Base-by-base conservation (phyloP, 495 filamentous ascomycete genomes). In the Penicillium daleae region DNA sequence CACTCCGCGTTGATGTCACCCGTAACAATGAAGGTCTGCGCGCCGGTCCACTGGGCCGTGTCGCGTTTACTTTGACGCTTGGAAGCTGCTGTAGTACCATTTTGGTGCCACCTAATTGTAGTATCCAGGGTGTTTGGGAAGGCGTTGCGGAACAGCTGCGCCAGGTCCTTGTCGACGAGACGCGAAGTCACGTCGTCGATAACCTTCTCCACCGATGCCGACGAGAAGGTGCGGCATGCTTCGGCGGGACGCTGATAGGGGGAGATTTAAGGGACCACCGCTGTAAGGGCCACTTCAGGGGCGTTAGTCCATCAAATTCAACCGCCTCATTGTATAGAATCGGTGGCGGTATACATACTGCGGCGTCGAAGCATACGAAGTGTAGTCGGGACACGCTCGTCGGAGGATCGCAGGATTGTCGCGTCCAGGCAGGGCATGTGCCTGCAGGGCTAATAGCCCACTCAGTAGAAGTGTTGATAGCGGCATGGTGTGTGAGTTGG, bases 1-100 rank as follows among this genome's bases (percentile, higher is more conserved):
- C 95, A 99, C 77, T 98, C 95, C 6, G 95, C 95, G 68, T 97
- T 90, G 72, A 99, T 99, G 69, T 99, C 95, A n/a, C 94, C 94
- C 0, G 95, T 99, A 50, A 99, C 96, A 63, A 99, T 90, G 74
- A 99, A 99, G 37, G 88, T 92, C 73, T 98, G 94, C 1, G 89
- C 76, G 0, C 92, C 93, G 60, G 89, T 82, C 93, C 93, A 97
- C 61, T 85, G 80, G 3, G 83, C 82, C 29, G 79, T 77, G 24
- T 86, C 85, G n/a, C 72, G 80, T 71, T 68, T 74, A 46, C 55
- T 80, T 53, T 75, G 70, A 35, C 68, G 68, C 12, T 71, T 63
- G 5, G 76, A 78, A 8, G 66, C 32, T 2, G 69, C 64, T 33
- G 54, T 64, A 13, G 71, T 62, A 1, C 79, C 84, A 64, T 90